Conservation (phyloP, 805 yeast species). For the Kodamaea leandrae region DNA sequence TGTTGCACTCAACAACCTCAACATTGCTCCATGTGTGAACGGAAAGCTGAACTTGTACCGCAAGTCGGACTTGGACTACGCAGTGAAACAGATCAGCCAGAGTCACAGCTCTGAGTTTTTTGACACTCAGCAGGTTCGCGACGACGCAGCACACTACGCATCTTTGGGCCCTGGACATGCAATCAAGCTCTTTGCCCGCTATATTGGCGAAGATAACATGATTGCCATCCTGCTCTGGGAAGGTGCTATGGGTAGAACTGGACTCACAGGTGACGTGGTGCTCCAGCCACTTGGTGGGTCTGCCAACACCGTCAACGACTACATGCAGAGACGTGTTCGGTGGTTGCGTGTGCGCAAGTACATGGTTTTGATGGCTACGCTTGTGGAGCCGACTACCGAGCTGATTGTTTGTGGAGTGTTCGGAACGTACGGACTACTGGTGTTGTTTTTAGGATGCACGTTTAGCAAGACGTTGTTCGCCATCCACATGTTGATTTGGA, state of each 20-base stretch:
- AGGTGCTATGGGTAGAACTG: slow-evolving; percentile 62
- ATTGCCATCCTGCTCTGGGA: slow-evolving; percentile 85
- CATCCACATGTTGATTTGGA: slow-evolving; percentile 64
- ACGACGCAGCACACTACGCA: slow-evolving; percentile 28
- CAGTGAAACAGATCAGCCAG: slow-evolving; percentile 45
- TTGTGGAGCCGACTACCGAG: slow-evolving; percentile 86
- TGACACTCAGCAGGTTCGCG: slow-evolving; percentile 25
- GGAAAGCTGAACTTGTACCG: slow-evolving; percentile 84
- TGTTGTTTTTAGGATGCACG: slow-evolving; percentile 33
- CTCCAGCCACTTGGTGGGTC: slow-evolving; percentile 59
- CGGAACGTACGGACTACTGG: slow-evolving; percentile 60
- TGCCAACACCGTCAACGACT: slow-evolving; percentile 47
- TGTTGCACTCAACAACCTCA: slow-evolving; percentile 67
- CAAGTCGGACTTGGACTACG: slow-evolving; percentile 57
- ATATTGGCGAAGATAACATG: slow-evolving; percentile 92
- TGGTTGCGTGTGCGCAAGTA: slow-evolving; percentile 86
- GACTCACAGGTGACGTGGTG: slow-evolving; percentile 74
- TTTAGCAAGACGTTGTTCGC: slow-evolving; percentile 41
- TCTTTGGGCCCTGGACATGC: slow-evolving; percentile 46
- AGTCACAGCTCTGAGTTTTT: slow-evolving; percentile 28
- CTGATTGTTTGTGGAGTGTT: slow-evolving; percentile 61
- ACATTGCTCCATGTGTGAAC: slow-evolving; percentile 85
- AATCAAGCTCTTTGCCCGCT: slow-evolving; percentile 67
- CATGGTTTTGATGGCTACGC: slow-evolving; percentile 82
- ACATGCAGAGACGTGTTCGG: slow-evolving; percentile 65